These are phyloP conservation scores for Sporothrix dimorphospora DNA, from an alignment of 2,329 filamentous ascomycete species.

Conservation along the genomic window DNA sequence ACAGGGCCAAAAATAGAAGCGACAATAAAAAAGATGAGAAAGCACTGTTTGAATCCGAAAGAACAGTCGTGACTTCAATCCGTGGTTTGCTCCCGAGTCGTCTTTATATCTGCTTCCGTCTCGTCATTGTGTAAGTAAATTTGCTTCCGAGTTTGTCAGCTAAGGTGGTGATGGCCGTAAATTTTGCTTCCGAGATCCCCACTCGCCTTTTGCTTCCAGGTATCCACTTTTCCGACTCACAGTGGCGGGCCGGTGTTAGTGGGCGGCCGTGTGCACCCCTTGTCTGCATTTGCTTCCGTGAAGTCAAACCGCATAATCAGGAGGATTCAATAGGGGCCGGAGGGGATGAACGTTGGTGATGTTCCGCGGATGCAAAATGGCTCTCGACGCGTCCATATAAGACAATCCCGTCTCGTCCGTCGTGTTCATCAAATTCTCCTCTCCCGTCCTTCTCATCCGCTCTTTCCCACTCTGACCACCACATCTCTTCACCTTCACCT, in stretches of 20 bases:
- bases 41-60: background rate
- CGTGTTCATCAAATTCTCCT: too few species aligned
- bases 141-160: background rate
- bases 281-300: constrained; percentile 1
- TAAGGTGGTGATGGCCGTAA: background rate
- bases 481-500: background rate
- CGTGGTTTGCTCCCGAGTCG: too few species aligned
- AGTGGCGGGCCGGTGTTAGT: too few species aligned
- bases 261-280: background rate
- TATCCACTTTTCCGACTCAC: background rate
- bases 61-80: background rate
- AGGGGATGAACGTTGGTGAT: background rate
- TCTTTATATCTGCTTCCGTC: background rate
- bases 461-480: background rate
- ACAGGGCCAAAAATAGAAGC: background rate
- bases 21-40: too few species aligned
- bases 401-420: background rate
- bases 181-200: constrained; percentile 1
- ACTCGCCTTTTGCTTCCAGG: constrained; percentile 1
- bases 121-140: background rate
- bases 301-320: background rate
- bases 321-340: background rate
- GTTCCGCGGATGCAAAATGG: background rate
- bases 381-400: background rate
- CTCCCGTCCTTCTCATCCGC: background rate